phyloP scores from a whole-genome alignment of 2,329 filamentous ascomycete species.

The Botrytis elliptica region DNA sequence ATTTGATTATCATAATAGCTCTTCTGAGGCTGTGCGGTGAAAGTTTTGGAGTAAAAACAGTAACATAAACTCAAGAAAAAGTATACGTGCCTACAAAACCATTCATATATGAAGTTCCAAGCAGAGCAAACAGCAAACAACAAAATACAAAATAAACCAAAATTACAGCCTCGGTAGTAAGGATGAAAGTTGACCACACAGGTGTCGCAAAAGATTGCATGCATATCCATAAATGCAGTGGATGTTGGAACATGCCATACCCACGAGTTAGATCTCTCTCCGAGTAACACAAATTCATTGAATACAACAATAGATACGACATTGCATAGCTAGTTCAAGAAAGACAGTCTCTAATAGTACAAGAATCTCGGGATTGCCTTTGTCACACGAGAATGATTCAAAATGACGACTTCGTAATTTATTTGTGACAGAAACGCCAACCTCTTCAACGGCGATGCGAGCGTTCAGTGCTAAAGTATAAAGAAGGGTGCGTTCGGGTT shows the following conservation, averaged over 20 bases:
- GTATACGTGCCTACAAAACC: neutral
- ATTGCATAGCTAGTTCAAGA: neutral
- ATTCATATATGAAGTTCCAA: neutral
- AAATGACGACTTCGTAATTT: neutral
- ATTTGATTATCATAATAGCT: constrained; percentile 4
- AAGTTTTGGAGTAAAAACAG: neutral
- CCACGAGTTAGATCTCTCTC: constrained; percentile 15
- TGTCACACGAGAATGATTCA: neutral
- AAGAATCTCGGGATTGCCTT: neutral
- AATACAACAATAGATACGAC: neutral
- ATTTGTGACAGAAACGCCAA: neutral
- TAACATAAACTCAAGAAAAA: neutral
- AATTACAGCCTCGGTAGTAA: neutral
- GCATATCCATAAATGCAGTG: neutral
- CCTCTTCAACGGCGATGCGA: neutral
- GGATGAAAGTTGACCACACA: neutral
- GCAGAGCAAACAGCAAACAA: neutral
- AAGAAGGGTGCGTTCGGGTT: neutral
- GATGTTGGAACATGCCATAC: constrained; percentile 11
- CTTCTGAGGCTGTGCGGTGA: neutral
- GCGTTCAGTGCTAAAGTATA: neutral
- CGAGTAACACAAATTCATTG: neutral
- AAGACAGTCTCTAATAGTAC: neutral
- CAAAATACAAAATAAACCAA: neutral
- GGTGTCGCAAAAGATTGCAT: neutral